Base-by-base conservation (phyloP, 2,329 filamentous ascomycete genomes). In the Fusarium anguioides region DNA sequence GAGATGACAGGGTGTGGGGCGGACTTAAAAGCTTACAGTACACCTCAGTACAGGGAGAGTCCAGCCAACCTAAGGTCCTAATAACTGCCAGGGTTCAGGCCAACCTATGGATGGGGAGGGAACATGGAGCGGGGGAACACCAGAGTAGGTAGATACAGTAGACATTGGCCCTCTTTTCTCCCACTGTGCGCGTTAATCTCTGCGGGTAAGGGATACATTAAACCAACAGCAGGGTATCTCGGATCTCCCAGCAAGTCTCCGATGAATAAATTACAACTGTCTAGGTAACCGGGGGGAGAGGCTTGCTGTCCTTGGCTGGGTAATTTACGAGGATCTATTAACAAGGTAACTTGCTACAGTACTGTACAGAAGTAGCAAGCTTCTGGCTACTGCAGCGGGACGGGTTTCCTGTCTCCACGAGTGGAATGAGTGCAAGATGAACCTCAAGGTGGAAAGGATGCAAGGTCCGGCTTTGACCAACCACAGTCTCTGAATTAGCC, bases 341-440 rank as follows among this genome's bases (percentile, higher is more conserved):
- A 59, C 55, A 68, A 65, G 36, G 33, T 45, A 64, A 44, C 21
- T 60, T 15, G 29, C 6, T 31, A 31, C 29, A 15, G 29, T 31
- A 31, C 29, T 8, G 29, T 31, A 49, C 44, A 44, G 33, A 36
- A 42, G 26, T 42, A 53, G 60, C 50, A 65, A 59, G 60, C 50
- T 58, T 66, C 58, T 67, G 55, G 52, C 51, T 51, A 47, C 41
- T 57, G 67, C 51, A 49, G 65, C 44, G 65, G 60, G 50, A 68
- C 47, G 31, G 41, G 42, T 36, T 62, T 44, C 27, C 60, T 53
- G 50, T 62, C 65, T 48, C 65, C 56, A 69, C 55, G 65, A 61
- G 68, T 60, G 68, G 68, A 70, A 69, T 70, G 64, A 58, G 54
- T 55, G 44, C 66, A 66, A 69, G 65, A 66, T 68, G 65, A 66